Conservation (phyloP, 164 flowering plant species). For the Stephania cephalantha region DNA sequence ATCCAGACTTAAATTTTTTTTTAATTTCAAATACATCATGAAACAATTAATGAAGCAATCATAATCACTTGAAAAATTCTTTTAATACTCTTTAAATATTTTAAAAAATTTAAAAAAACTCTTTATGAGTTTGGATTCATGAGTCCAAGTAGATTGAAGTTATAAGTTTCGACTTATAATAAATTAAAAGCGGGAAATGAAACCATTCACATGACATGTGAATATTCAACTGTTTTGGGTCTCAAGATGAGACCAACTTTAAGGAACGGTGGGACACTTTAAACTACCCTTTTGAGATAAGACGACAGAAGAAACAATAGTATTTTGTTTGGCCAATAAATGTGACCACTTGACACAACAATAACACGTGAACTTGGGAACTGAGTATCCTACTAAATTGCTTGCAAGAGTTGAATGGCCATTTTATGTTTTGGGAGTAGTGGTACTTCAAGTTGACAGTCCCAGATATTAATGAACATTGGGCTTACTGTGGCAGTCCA, state of each 20-base stretch:
- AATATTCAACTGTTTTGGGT: neutral
- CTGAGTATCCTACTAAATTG: neutral
- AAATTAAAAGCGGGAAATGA: too few species aligned
- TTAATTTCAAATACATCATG: too few species aligned
- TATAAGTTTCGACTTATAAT: too few species aligned
- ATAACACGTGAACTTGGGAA: neutral
- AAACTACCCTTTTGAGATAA: neutral
- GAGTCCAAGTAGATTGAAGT: too few species aligned
- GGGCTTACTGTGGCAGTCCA: conserved; percentile 41
- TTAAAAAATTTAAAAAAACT: too few species aligned
- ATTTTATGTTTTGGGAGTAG: neutral
- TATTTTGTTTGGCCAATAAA: neutral
- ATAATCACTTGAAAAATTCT: too few species aligned
- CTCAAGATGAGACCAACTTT: neutral
- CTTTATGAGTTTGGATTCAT: too few species aligned
- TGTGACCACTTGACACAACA: neutral
- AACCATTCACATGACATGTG: neutral
- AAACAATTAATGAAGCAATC: too few species aligned
- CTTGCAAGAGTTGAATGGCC: neutral
- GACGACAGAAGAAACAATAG: neutral
- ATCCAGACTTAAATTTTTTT: too few species aligned
- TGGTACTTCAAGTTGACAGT: neutral
- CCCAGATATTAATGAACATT: neutral
- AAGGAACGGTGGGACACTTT: neutral
- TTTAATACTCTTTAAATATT: too few species aligned